These are phyloP conservation scores for Nannochloris sp. DNA, from an alignment of 139 green algal species.

Conservation along the genomic window DNA sequence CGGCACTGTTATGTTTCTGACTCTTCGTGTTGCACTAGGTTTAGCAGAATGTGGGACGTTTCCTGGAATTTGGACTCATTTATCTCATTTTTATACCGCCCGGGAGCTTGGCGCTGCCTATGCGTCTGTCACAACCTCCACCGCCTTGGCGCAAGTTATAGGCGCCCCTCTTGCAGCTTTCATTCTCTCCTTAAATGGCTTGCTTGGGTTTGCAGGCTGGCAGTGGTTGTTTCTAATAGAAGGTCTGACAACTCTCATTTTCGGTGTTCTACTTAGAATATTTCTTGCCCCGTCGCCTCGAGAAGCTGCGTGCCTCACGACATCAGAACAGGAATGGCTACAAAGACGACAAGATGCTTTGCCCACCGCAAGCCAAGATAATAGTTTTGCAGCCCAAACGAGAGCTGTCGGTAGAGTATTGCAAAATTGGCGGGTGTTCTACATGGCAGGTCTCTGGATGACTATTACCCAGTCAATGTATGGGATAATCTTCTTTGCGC, in stretches of 20 bases:
- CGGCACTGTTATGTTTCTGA: conserved; percentile 38
- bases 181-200: conserved; percentile 55
- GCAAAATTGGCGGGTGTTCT: conserved; percentile 29
- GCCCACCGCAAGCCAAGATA: neutral
- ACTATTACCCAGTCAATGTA: conserved; percentile 22
- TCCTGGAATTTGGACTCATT: conserved; percentile 47
- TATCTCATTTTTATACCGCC: conserved; percentile 37
- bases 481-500: conserved; percentile 22
- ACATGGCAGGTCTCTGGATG: conserved; percentile 12
- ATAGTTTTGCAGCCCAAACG: neutral
- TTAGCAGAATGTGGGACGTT: conserved; percentile 62
- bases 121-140: conserved; percentile 25
- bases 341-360: conserved; percentile 2
- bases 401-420: neutral
- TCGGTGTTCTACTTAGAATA: conserved; percentile 25
- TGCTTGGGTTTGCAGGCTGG: conserved; percentile 55
- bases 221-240: conserved; percentile 70
- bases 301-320: conserved; percentile 35
- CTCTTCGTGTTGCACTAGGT: conserved; percentile 62
- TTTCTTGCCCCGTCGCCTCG: conserved; percentile 23
- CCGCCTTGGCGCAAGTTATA: conserved; percentile 36
- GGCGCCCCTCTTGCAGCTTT: conserved; percentile 54
- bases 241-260: conserved; percentile 31
- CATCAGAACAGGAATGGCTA: conserved; percentile 35
- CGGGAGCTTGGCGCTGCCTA: conserved; percentile 32